Base-by-base conservation (phyloP, 371 early-diverging fungal species). In the Actinomortierella wolfii region DNA sequence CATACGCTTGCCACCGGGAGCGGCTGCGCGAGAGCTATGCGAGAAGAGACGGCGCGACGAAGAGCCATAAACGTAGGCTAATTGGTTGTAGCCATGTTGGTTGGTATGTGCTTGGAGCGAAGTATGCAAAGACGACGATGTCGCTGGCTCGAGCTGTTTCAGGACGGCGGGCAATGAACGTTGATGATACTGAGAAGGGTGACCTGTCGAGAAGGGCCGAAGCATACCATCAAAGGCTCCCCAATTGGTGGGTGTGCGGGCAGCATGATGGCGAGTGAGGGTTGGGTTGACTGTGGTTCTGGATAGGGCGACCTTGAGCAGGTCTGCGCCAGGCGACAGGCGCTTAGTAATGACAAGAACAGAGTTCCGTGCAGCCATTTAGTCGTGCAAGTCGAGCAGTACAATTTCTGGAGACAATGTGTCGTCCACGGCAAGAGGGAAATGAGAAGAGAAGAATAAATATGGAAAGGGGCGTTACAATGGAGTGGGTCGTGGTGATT, bases 341-440 rank as follows among this genome's bases (percentile, higher is more conserved):
- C 64, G 64, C 47, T 59, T 64, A 17, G 70, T 69, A 41, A 69
- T 69, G 58, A 69, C 64, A 28, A 69, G 61, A 54, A 69, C 70
- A 60, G 70, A 64, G 51, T 69, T 67, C 52, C 60, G 58, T 47
- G 70, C 49, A 54, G 70, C 59, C 70, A 69, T 69, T 34, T 34
- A 34, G 34, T 34, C 34, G 34, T 34, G 34, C 34, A 34, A 34
- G 34, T 6, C 4, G 34, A 11, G 4, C 34, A 34, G 34, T 34
- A 11, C 34, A 34, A 11, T 6, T 34, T 34, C 34, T 6, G 34
- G 34, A 34, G 7, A 34, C n/a, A 34, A 34, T 34, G 34, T 11
- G 11, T 11, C 11, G 11, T 34, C 34, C 34, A 34, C 4, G 7
- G 11, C 7, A 11, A 11, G 11, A 34, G 34, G 11, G 34, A 34